Conservation (phyloP, 2,329 filamentous ascomycete species). For the Cadophora sp. region DNA sequence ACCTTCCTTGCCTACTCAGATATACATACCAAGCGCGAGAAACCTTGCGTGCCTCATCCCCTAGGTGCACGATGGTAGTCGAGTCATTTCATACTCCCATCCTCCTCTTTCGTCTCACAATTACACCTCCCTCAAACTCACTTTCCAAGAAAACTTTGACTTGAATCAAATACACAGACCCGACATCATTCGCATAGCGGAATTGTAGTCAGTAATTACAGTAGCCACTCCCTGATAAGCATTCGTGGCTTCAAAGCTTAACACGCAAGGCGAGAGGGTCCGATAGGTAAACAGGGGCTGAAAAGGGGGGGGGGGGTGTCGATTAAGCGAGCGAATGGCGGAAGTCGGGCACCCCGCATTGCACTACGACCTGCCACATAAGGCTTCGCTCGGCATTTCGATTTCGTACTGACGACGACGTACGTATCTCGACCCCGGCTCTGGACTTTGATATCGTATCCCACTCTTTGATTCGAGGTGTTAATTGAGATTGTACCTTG, state of each 20-base stretch:
- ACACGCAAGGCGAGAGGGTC: not conserved
- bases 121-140: not conserved
- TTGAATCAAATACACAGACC: too few relatives aligned
- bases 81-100: too few relatives aligned
- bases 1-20: not conserved
- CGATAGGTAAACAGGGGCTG: not conserved
- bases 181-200: too few relatives aligned
- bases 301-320: not conserved
- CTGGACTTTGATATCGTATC: not conserved
- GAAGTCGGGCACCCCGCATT: not conserved
- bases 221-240: not conserved
- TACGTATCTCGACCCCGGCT: not conserved
- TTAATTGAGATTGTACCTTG: too few relatives aligned
- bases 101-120: not conserved
- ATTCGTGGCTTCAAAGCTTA: conserved; percentile 5
- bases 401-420: not conserved
- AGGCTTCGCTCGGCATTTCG: not conserved
- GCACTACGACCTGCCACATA: conserved; percentile 12
- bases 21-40: not conserved
- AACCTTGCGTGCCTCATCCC: too few relatives aligned
- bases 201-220: too few relatives aligned
- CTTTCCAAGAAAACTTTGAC: too few relatives aligned
- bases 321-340: not conserved
- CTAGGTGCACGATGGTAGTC: too few relatives aligned
- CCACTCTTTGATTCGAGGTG: not conserved